phyloP scores from a whole-genome alignment of 225 moss, liverwort and hornwort species.

The Sphagnum tenellum region DNA sequence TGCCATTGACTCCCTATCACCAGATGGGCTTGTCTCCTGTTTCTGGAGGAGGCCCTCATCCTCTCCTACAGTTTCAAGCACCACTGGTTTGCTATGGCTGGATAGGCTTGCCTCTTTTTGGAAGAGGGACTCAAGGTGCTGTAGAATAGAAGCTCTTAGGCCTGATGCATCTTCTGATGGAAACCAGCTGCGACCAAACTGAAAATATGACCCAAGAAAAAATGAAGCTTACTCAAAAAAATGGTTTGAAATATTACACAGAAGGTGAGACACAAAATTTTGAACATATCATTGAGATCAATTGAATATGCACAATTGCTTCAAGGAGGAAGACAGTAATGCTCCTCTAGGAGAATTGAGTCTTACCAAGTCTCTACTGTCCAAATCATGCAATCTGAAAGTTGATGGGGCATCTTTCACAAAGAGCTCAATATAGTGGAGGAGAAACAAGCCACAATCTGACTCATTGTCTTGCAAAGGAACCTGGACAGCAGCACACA shows the following conservation, averaged over 20 bases:
- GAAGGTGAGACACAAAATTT: neutral
- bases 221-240: neutral
- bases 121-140: slow-evolving; percentile 49
- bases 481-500: slow-evolving; percentile 26
- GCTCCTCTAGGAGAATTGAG: too few species aligned
- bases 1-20: slow-evolving; percentile 7
- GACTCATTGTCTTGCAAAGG: slow-evolving; percentile 95
- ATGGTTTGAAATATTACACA: neutral
- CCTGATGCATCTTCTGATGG: slow-evolving; percentile 54
- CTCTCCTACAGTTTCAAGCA: too few species aligned
- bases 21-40: neutral
- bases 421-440: slow-evolving; percentile 75
- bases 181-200: slow-evolving; percentile 89
- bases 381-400: slow-evolving; percentile 36
- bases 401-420: slow-evolving; percentile 46
- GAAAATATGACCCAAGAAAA: slow-evolving; percentile 7
- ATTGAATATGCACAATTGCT: neutral
- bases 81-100: too few species aligned
- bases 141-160: slow-evolving; percentile 47
- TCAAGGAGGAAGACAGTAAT: neutral
- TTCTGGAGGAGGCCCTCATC: too few species aligned
- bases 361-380: slow-evolving; percentile 23
- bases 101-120: slow-evolving; percentile 5
- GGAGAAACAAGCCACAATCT: slow-evolving; percentile 84
- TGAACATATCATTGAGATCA: neutral